Conservation (phyloP, 805 yeast genomes). For the Kregervanrija pseudodelftensis region DNA sequence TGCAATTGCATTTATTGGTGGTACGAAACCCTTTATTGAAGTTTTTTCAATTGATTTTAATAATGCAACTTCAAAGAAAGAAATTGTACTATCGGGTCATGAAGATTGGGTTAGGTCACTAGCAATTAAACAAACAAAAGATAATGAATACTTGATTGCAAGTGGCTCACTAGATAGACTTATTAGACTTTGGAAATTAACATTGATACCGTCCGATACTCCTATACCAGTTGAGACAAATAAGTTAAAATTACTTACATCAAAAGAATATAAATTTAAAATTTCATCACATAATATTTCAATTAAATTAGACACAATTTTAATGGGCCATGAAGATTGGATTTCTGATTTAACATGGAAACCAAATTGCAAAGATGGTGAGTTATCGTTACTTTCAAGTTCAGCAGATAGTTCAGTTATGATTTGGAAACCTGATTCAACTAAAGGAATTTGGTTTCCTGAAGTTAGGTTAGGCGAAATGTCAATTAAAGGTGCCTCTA, state of each 20-base stretch:
- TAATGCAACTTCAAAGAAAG: conserved; percentile 22
- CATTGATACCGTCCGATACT: conserved; percentile 48
- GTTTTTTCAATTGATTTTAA: conserved; percentile 40
- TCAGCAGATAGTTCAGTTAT: conserved; percentile 91
- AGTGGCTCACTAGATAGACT: conserved; percentile 91
- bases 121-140: conserved; percentile 43
- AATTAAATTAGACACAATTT: conserved; percentile 80
- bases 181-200: conserved; percentile 81
- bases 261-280: conserved; percentile 62
- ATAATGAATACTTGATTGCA: conserved; percentile 61
- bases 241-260: conserved; percentile 51
- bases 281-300: conserved; percentile 34
- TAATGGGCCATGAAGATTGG: conserved; percentile 99
- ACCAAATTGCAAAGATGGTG: conserved; percentile 30
- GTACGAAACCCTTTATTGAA: conserved; percentile 50
- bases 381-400: conserved; percentile 63
- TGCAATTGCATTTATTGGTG: conserved; percentile 62
- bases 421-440: conserved; percentile 85
- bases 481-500: conserved; percentile 92
- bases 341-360: conserved; percentile 82
- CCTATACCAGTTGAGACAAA: conserved; percentile 35
- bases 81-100: conserved; percentile 72
- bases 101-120: conserved; percentile 93
- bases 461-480: conserved; percentile 80
- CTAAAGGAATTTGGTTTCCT: conserved; percentile 88